Conservation (phyloP, 2,329 filamentous ascomycete species). For the Xylariaceae sp. region DNA sequence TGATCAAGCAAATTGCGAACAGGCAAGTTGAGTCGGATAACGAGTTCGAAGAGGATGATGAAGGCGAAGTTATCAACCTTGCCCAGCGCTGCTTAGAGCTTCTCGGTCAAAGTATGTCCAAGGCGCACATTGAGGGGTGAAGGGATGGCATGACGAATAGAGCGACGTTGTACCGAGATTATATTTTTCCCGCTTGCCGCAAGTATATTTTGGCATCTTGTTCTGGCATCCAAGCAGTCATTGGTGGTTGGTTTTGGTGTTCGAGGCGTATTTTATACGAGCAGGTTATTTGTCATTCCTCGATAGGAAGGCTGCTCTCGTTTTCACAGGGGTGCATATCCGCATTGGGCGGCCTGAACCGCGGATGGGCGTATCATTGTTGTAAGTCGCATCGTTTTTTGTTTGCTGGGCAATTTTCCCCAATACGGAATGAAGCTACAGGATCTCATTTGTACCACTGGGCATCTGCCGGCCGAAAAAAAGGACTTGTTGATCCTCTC, state of each 20-base stretch:
- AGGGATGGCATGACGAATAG: constrained; percentile 18
- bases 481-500: constrained; percentile 10
- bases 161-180: constrained; percentile 8
- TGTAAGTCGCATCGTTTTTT: constrained; percentile 16
- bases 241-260: constrained; percentile 46
- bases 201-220: constrained; percentile 32
- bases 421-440: constrained; percentile 8
- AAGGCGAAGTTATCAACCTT: constrained; percentile 89
- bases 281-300: constrained; percentile 33
- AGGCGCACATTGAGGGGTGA: constrained; percentile 81
- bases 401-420: constrained; percentile 7
- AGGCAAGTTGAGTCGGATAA: constrained; percentile 86
- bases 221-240: constrained; percentile 41
- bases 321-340: constrained; percentile 37
- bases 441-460: constrained; percentile 27
- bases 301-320: constrained; percentile 28
- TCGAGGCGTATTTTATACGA: constrained; percentile 46
- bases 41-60: constrained; percentile 84
- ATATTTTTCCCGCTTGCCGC: constrained; percentile 33
- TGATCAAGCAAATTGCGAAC: constrained; percentile 90
- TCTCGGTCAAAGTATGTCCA: constrained; percentile 73
- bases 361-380: constrained; percentile 26
- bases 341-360: constrained; percentile 31
- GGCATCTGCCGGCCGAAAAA: constrained; percentile 10
- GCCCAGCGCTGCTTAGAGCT: constrained; percentile 89